Evolutionary conservation across 2,329 filamentous ascomycete species (phyloP), one percentile per base, ranked within the genome.

Genomic region (Paraphoma chrysanthemicola): DNA sequence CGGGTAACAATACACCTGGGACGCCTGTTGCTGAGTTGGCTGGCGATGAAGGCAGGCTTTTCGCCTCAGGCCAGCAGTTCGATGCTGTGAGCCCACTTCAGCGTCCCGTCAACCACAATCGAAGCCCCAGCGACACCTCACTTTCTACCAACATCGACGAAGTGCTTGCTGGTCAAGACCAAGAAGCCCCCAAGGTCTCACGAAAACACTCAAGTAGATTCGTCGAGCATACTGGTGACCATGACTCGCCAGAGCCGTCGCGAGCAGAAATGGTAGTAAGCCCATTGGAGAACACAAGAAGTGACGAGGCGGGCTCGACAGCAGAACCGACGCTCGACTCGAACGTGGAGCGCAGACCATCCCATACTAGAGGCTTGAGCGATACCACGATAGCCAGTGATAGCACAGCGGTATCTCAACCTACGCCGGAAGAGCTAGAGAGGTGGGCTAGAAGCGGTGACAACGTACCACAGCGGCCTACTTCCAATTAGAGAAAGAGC

Each of bases 341-440:
- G 9, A 6, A 7, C 7, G 33, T 10, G 10, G 65, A 72, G 31
- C 62, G 68, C 33, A 64, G 69, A 1, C 70, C 72, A 29, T 69
- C 71, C n/a, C 72, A 75, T 48, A 53, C 63, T 4, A 57, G 73
- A 42, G 72, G 69, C 2, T 50, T 70, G 11, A 76, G 73, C 57
- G 71, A 76, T 53, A 63, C 57, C 2, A 74, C 73, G 4, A 52
- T 74, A 1, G 62, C 70, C 28, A 75, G 71, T 46, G 71, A 75
- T 10, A 72, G 61, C 46, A 76, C 73, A 39, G 73, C 66, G 7
- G 69, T 75, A 9, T 74, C 70, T n/a, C 64, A 73, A 30, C 71
- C 72, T 1, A 74, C 72, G 33, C 66, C 71, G 16, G 72, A 75
- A 46, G 71, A 76, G 39, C 43, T 71, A 42, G 66, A 70, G 45